These are phyloP conservation scores for Dovyalis caffra DNA, from an alignment of 345 rosid genomes.

Conservation along the genomic window DNA sequence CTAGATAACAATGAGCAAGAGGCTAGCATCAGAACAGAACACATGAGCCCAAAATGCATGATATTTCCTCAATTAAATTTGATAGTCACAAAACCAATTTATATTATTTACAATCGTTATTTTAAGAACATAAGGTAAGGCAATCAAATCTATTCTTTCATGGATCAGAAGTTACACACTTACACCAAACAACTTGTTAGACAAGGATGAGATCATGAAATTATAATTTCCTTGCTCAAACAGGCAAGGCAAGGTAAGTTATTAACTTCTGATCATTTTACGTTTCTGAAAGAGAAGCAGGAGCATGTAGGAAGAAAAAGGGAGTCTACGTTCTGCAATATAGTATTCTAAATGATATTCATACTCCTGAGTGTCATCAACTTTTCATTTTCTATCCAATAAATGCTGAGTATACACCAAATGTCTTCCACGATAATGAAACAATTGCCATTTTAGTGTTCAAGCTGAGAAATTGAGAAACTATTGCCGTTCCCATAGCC, in stretches of 20 bases:
- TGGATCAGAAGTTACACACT: background rate
- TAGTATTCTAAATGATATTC: background rate
- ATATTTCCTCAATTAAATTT: background rate
- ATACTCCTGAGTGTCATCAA: background rate
- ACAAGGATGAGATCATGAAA: background rate
- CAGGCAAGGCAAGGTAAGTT: background rate
- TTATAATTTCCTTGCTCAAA: background rate
- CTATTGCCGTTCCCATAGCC: background rate
- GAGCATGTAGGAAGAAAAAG: background rate
- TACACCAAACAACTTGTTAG: background rate
- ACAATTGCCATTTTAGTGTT: background rate
- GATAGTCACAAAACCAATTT: background rate
- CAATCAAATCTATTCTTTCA: background rate
- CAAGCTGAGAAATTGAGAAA: background rate
- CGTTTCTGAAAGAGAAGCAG: background rate
- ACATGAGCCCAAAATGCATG: constrained; percentile 3
- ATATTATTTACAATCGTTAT: background rate
- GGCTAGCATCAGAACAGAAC: constrained; percentile 17
- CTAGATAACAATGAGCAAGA: constrained; percentile 38
- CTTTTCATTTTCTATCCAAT: background rate
- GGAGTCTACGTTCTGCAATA: background rate
- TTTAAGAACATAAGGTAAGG: background rate
- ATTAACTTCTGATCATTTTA: background rate
- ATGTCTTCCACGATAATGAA: background rate
- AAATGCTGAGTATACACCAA: background rate